phyloP scores from a whole-genome alignment of 495 filamentous ascomycete species.

The Penicillium silybi region DNA sequence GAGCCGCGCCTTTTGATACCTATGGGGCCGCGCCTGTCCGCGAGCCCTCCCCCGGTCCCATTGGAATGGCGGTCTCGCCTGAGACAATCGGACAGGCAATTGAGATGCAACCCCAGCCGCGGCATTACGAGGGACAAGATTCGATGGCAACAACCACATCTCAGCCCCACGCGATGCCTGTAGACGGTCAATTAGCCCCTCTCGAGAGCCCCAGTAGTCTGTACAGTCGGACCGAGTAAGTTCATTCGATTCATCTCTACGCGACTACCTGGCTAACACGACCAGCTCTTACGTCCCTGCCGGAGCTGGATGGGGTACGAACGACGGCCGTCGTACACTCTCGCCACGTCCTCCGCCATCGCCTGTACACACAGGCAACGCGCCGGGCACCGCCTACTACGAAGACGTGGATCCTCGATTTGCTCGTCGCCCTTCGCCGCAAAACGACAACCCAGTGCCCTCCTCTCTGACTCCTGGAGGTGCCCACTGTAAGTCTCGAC shows the following conservation, averaged over 20 bases:
- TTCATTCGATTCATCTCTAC: conserved; percentile 3
- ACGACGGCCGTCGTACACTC: conserved; percentile 15
- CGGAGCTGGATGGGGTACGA: conserved; percentile 43
- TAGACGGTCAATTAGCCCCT: conserved; percentile 25
- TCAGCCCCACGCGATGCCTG: conserved; percentile 47
- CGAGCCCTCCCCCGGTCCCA: conserved; percentile 56
- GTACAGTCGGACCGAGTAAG: conserved; percentile 75
- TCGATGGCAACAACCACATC: conserved; percentile 64
- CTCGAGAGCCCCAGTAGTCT: conserved; percentile 57
- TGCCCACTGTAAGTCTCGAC: conserved; percentile 28
- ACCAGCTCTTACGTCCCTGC: conserved; percentile 60
- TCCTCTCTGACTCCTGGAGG: conserved; percentile 34
- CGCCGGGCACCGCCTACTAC: conserved; percentile 59
- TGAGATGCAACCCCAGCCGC: conserved; percentile 65
- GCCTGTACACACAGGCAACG: conserved; percentile 2
- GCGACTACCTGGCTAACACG: not conserved
- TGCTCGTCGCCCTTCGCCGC: conserved; percentile 42
- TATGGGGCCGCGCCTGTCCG: conserved; percentile 30
- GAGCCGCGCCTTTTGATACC: conserved; percentile 2
- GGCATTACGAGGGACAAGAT: conserved; percentile 37
- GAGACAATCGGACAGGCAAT: conserved; percentile 68
- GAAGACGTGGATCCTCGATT: conserved; percentile 95
- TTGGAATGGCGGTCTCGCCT: conserved; percentile 47
- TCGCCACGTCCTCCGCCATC: conserved; percentile 12
- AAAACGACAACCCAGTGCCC: conserved; percentile 22